These are phyloP conservation scores for Trichoderma gracile DNA, from an alignment of 2,329 filamentous ascomycete species.

Conservation along the genomic window DNA sequence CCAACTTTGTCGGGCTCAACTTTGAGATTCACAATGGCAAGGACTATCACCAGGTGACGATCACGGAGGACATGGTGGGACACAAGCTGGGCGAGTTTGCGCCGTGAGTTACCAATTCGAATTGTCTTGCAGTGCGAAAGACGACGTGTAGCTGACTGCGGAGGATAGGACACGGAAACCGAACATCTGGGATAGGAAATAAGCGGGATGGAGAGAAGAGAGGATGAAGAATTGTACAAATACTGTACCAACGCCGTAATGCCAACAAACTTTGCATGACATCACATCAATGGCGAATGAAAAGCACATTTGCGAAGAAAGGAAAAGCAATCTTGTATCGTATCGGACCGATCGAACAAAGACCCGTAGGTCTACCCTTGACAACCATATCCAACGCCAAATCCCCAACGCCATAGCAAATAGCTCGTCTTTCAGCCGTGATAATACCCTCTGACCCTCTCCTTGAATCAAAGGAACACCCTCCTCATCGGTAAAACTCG, in stretches of 20 bases:
- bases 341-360: constrained; percentile 6
- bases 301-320: background rate
- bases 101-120: constrained; percentile 58
- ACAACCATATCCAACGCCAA: constrained; percentile 3
- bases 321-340: constrained; percentile 3
- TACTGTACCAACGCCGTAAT: constrained; percentile 35
- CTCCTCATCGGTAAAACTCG: constrained; percentile 73
- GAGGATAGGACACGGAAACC: constrained; percentile 56
- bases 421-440: background rate
- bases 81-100: constrained; percentile 94
- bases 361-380: constrained; percentile 1
- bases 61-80: constrained; percentile 95
- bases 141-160: background rate
- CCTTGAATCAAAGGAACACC: background rate
- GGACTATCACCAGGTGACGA: constrained; percentile 75
- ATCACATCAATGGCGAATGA: background rate
- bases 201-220: constrained; percentile 27
- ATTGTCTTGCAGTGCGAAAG: background rate
- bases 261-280: constrained; percentile 9
- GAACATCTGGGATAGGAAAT: constrained; percentile 54
- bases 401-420: constrained; percentile 25
- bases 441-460: background rate
- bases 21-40: constrained; percentile 95
- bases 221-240: constrained; percentile 34
- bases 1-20: constrained; percentile 85